phyloP scores from a whole-genome alignment of 2,329 filamentous ascomycete species.

The Phoma herbarum region DNA sequence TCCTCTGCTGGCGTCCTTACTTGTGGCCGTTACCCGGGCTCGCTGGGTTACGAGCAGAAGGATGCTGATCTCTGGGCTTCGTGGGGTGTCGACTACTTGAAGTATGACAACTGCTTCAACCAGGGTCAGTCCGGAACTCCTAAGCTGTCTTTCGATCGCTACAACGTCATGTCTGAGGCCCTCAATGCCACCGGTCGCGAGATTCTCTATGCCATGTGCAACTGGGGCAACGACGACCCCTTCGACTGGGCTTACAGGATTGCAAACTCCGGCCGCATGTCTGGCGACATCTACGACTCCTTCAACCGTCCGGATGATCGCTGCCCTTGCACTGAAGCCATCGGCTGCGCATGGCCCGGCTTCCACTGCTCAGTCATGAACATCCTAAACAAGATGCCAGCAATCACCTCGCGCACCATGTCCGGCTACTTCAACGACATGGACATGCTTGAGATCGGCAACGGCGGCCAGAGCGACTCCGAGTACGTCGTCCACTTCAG shows the following conservation, averaged over 20 bases:
- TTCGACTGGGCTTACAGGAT: conserved; percentile 59
- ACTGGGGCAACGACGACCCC: conserved; percentile 62
- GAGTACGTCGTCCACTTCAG: conserved; percentile 58
- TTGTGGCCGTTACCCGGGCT: conserved; percentile 54
- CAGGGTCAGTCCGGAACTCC: conserved; percentile 60
- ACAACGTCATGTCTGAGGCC: conserved; percentile 59
- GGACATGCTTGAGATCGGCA: conserved; percentile 61
- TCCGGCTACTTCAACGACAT: conserved; percentile 60
- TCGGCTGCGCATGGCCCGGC: conserved; percentile 56
- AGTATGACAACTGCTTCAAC: conserved; percentile 68
- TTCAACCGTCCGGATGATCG: conserved; percentile 56
- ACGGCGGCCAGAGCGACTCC: conserved; percentile 52
- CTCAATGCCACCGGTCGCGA: conserved; percentile 57
- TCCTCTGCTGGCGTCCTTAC: conserved; percentile 57
- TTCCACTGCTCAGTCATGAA: conserved; percentile 61
- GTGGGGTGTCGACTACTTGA: conserved; percentile 59
- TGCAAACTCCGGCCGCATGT: conserved; percentile 58
- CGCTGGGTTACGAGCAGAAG: conserved; percentile 60
- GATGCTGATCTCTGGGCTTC: conserved; percentile 63
- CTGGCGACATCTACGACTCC: conserved; percentile 58
- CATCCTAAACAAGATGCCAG: conserved; percentile 59
- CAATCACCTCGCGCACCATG: conserved; percentile 53
- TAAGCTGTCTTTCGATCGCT: conserved; percentile 57
- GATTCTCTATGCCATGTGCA: conserved; percentile 59
- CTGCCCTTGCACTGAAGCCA: conserved; percentile 55